Evolutionary conservation across 352 stramenopile species (phyloP).

Genomic region (Phytophthora niederhauseri): DNA sequence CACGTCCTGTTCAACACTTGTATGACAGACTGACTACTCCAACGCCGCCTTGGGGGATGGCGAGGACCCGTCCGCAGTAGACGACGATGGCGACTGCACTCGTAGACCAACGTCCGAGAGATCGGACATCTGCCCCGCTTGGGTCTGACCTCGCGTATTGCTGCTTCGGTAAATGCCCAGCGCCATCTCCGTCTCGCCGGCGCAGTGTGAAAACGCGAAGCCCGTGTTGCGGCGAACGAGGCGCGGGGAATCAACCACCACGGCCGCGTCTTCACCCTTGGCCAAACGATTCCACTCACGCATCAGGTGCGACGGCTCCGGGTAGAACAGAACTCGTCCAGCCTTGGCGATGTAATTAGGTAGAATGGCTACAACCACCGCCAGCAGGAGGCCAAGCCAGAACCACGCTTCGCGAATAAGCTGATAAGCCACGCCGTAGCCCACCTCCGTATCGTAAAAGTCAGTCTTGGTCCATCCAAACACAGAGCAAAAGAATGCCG

Average conservation of each 20-base stretch:
- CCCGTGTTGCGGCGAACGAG: conserved; percentile 87
- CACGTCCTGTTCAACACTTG: conserved; percentile 11
- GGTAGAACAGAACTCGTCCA: conserved; percentile 87
- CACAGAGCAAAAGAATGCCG: conserved; percentile 81
- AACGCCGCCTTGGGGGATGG: conserved; percentile 47
- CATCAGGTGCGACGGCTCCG: conserved; percentile 90
- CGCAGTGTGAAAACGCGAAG: conserved; percentile 87
- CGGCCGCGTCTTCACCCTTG: conserved; percentile 70
- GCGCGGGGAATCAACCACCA: conserved; percentile 66
- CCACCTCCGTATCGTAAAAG: conserved; percentile 82
- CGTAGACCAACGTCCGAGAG: conserved; percentile 34
- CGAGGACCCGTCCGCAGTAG: conserved; percentile 63
- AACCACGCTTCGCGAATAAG: conserved; percentile 80
- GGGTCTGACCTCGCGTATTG: conserved; percentile 26
- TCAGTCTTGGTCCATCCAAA: conserved; percentile 80
- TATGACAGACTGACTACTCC: conserved; percentile 18
- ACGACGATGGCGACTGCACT: conserved; percentile 53
- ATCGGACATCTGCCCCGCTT: conserved; percentile 37
- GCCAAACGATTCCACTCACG: conserved; percentile 89
- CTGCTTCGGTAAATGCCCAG: conserved; percentile 46
- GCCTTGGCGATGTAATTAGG: conserved; percentile 91
- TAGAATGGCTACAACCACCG: conserved; percentile 62
- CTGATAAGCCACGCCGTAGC: conserved; percentile 68
- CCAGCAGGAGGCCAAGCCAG: conserved; percentile 77
- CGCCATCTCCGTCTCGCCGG: conserved; percentile 80